Evolutionary conservation across 225 moss, liverwort and hornwort species (phyloP).

Genomic region (Sphagnum tenellum): DNA sequence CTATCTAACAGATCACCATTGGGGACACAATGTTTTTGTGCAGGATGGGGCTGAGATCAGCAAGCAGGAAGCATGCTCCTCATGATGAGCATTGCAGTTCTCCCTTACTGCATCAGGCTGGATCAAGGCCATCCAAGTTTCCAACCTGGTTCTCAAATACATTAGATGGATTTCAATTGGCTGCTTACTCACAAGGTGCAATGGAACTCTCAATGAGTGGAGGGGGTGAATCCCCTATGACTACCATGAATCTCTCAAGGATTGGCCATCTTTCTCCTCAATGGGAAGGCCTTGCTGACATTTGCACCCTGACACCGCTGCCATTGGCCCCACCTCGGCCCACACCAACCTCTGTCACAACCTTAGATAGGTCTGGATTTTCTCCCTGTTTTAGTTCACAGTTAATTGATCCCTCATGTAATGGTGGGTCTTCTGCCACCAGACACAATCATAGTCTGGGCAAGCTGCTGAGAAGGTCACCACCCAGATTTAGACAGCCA

Average conservation of each 20-base stretch:
- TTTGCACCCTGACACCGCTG: constrained; percentile 84
- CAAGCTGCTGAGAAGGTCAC: constrained; percentile 27
- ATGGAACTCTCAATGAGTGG: constrained; percentile 40
- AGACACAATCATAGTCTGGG: constrained; percentile 24
- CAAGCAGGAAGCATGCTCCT: constrained; percentile 38
- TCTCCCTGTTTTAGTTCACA: constrained; percentile 77
- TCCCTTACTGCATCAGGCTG: constrained; percentile 34
- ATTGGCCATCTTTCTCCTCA: constrained; percentile 71
- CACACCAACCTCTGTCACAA: constrained; percentile 66
- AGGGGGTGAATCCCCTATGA: constrained; percentile 47
- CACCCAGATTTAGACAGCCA: constrained; percentile 40
- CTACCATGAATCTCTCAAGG: constrained; percentile 67
- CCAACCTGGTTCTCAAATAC: constrained; percentile 24
- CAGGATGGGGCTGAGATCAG: constrained; percentile 45
- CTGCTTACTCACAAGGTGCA: constrained; percentile 34
- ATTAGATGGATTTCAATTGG: constrained; percentile 12
- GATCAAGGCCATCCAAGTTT: constrained; percentile 23
- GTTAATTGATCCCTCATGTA: constrained; percentile 44
- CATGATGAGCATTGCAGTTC: constrained; percentile 40
- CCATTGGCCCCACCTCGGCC: constrained; percentile 62
- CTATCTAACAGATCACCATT: constrained; percentile 10
- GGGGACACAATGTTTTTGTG: constrained; percentile 26
- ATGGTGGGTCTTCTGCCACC: constrained; percentile 28
- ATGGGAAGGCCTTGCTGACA: constrained; percentile 84
- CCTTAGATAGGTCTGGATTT: constrained; percentile 52